These are phyloP conservation scores for Ogataea angusta DNA, from an alignment of 805 yeast species.

Conservation along the genomic window DNA sequence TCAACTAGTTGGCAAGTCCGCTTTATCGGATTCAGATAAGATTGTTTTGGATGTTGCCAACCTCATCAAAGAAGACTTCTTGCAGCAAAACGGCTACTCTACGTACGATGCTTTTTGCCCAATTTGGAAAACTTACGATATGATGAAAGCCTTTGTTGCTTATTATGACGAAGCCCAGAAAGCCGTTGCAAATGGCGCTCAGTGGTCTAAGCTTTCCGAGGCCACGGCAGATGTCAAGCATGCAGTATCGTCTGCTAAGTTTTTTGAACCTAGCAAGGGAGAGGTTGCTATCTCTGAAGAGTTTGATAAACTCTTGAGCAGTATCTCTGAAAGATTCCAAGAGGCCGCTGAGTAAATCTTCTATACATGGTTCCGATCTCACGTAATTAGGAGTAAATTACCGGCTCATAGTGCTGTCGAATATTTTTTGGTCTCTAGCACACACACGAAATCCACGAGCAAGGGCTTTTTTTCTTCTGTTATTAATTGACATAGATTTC, in stretches of 20 bases:
- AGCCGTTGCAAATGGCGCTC: slow-evolving; percentile 89
- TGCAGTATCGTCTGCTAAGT: slow-evolving; percentile 89
- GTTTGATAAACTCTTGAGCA: slow-evolving; percentile 70
- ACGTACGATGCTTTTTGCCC: slow-evolving; percentile 99
- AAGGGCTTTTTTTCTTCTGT: no score
- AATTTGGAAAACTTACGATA: slow-evolving; percentile 96
- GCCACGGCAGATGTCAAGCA: slow-evolving; percentile 90
- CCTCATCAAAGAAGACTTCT: slow-evolving; percentile 94
- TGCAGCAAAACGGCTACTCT: slow-evolving; percentile 99
- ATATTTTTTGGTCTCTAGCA: no score
- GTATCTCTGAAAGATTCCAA: slow-evolving; percentile 86
- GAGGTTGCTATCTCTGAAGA: slow-evolving; percentile 70
- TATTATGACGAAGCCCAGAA: slow-evolving; percentile 97
- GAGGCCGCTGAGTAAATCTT: slow-evolving; percentile 78
- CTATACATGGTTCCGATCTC: neutral
- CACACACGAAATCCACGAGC: no score
- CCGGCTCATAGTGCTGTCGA: no score
- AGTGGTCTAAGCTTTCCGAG: slow-evolving; percentile 90
- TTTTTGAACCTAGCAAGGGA: slow-evolving; percentile 93
- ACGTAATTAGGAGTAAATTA: no score
- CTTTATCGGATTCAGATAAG: slow-evolving; percentile 94
- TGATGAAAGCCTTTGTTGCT: slow-evolving; percentile 93
- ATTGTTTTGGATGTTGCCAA: slow-evolving; percentile 91
- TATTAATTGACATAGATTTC: no score
- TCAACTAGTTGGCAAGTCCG: slow-evolving; percentile 98